A percentile compares a stretch with the other conserved stretches of the same genome.
These are phyloP conservation scores for Amanita polypyramis DNA, from an alignment of 768 basidiomycete species.

Conservation along the genomic window DNA sequence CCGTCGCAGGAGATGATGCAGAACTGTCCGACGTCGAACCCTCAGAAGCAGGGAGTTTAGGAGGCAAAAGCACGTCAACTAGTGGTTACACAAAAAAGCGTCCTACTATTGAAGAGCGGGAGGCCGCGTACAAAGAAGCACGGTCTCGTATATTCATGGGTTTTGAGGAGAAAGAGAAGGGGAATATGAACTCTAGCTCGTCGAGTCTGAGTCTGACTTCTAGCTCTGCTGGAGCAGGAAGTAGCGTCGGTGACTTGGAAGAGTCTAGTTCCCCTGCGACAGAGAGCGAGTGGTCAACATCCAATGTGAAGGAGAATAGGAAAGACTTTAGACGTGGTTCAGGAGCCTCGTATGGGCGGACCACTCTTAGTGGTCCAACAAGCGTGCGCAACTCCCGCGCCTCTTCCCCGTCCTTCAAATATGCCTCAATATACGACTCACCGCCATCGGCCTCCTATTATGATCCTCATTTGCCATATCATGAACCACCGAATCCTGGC, in stretches of 20 bases:
- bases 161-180: conserved; percentile 66
- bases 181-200: conserved; percentile 66
- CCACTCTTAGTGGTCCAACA: conserved; percentile 41
- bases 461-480: conserved; percentile 34
- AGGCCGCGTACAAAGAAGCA: conserved; percentile 84
- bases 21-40: conserved; percentile 74
- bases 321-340: conserved; percentile 35
- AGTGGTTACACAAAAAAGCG: conserved; percentile 55
- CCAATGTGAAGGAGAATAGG: conserved; percentile 43
- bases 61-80: conserved; percentile 55
- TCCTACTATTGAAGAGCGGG: conserved; percentile 77
- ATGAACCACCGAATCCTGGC: conserved; percentile 21
- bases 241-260: conserved; percentile 56
- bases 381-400: conserved; percentile 68
- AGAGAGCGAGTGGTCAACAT: conserved; percentile 71
- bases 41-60: conserved; percentile 70
- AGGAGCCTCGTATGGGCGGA: conserved; percentile 40
- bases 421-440: conserved; percentile 65
- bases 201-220: conserved; percentile 65
- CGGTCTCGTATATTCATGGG: conserved; percentile 80
- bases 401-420: conserved; percentile 68
- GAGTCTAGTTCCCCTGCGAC: conserved; percentile 68
- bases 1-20: conserved; percentile 63
- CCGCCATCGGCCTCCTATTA: conserved; percentile 30
- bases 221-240: conserved; percentile 46